A percentile compares a stretch with the other conserved stretches of the same genome.
phyloP scores from a whole-genome alignment of 441 rosid genomes.

The Isatis lusitanica region DNA sequence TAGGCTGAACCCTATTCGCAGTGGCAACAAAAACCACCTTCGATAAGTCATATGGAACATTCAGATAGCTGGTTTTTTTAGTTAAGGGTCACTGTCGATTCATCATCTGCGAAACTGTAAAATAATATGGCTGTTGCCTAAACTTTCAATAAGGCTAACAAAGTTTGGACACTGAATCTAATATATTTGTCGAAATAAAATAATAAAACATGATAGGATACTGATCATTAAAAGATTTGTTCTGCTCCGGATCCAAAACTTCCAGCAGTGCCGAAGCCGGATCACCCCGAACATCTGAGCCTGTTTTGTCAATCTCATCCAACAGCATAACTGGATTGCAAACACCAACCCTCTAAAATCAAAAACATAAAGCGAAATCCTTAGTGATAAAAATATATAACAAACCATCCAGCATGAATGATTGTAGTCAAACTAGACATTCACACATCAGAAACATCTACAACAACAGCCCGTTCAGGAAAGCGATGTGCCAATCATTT shows the following conservation, averaged over 20 bases:
- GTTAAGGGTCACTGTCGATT: slow-evolving; percentile 51
- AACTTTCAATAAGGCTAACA: background rate
- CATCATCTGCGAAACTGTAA: background rate
- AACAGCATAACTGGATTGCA: slow-evolving; percentile 97
- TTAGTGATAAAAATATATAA: background rate
- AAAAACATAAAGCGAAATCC: slow-evolving; percentile 35
- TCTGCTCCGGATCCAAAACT: slow-evolving; percentile 99
- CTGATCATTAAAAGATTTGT: slow-evolving; percentile 92
- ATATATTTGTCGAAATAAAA: background rate
- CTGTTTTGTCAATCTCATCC: slow-evolving; percentile 99
- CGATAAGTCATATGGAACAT: slow-evolving; percentile 97
- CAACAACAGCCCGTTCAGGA: background rate
- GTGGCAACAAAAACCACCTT: slow-evolving; percentile 96
- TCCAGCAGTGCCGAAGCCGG: slow-evolving; percentile 98
- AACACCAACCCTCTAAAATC: slow-evolving; percentile 77
- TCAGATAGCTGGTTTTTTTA: slow-evolving; percentile 71
- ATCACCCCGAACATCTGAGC: slow-evolving; percentile 98
- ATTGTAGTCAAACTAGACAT: slow-evolving; percentile 7
- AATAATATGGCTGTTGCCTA: slow-evolving; percentile 13
- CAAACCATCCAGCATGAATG: background rate
- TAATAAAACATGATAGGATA: slow-evolving; percentile 54
- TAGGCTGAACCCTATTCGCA: slow-evolving; percentile 90
- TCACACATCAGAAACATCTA: slow-evolving; percentile 1
- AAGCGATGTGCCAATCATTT: background rate
- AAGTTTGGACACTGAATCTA: background rate